These are phyloP conservation scores for Ceratocystis huliohia DNA, from an alignment of 2,329 filamentous ascomycete genomes.

Conservation along the genomic window DNA sequence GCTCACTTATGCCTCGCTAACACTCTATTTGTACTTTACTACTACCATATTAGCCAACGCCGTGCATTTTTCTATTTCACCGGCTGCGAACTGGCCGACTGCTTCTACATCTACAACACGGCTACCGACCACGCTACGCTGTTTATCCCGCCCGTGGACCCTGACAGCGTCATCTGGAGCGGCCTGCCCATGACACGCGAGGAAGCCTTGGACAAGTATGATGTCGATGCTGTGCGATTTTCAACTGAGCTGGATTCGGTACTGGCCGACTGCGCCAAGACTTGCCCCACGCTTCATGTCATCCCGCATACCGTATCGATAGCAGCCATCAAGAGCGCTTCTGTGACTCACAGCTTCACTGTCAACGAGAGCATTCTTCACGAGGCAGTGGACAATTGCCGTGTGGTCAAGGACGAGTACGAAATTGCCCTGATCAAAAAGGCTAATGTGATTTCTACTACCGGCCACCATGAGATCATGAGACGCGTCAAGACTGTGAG, in stretches of 20 bases:
- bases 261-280: conserved; percentile 39
- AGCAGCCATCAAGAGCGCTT: conserved; percentile 56
- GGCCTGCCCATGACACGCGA: conserved; percentile 67
- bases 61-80: conserved; percentile 92
- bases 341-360: conserved; percentile 48
- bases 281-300: conserved; percentile 50
- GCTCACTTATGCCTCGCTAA: background rate
- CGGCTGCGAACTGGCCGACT: conserved; percentile 69
- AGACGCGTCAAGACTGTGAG: conserved; percentile 47
- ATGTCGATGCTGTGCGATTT: conserved; percentile 65
- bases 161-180: conserved; percentile 87
- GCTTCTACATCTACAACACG: conserved; percentile 70
- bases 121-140: conserved; percentile 60
- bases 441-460: conserved; percentile 57
- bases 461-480: conserved; percentile 52
- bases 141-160: conserved; percentile 79
- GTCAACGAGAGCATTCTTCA: conserved; percentile 43
- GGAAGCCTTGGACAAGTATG: conserved; percentile 64
- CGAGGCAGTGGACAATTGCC: conserved; percentile 52
- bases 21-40: background rate
- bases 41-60: conserved; percentile 51
- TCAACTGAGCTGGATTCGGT: conserved; percentile 63
- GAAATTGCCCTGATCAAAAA: conserved; percentile 61
- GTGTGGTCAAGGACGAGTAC: conserved; percentile 61
- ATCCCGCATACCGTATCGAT: conserved; percentile 69